Percentiles rank a stretch among this genome's conserved stretches.
Conservation (phyloP, 2,329 filamentous ascomycete genomes). For the Penicillium sclerotiorum region DNA sequence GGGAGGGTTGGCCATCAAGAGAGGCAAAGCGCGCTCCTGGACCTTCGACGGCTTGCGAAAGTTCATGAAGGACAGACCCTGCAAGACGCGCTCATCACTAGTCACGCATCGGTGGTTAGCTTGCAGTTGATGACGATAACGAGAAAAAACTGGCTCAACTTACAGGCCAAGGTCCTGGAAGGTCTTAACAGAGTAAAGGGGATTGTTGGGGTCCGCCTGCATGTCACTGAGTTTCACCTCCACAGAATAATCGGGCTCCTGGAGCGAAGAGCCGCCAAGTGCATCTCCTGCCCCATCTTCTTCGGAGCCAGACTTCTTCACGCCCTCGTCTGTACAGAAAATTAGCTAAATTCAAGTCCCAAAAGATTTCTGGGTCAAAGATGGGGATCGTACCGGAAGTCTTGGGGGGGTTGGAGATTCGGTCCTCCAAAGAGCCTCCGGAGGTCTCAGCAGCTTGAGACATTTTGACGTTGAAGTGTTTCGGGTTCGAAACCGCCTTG, state of each 20-base stretch:
- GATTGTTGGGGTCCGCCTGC: constrained; percentile 82
- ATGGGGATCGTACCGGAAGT: constrained; percentile 26
- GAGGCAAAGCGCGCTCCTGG: constrained; percentile 88
- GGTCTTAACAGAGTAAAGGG: constrained; percentile 78
- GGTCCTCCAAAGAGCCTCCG: constrained; percentile 51
- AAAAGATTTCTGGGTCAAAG: too few species aligned
- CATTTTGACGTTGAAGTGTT: constrained; percentile 43
- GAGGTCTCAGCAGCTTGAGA: constrained; percentile 28
- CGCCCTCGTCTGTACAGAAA: too few species aligned
- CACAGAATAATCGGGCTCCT: constrained; percentile 81
- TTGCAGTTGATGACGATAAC: neutral
- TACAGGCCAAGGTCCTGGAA: constrained; percentile 88
- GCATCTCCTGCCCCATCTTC: constrained; percentile 46
- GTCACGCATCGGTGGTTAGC: constrained; percentile 15
- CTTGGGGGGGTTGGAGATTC: constrained; percentile 48
- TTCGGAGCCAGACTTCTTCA: too few species aligned
- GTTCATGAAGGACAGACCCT: constrained; percentile 77
- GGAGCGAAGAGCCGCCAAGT: constrained; percentile 54
- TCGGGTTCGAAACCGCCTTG: too few species aligned
- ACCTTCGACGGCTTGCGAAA: constrained; percentile 98
- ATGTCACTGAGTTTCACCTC: constrained; percentile 90
- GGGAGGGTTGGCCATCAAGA: constrained; percentile 84
- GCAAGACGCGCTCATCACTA: constrained; percentile 67
- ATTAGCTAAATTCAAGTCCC: too few species aligned
- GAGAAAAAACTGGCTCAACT: constrained; percentile 44